Evolutionary conservation across 1,139 yeast species (phyloP).

Genomic region (Hansenula anomala): DNA sequence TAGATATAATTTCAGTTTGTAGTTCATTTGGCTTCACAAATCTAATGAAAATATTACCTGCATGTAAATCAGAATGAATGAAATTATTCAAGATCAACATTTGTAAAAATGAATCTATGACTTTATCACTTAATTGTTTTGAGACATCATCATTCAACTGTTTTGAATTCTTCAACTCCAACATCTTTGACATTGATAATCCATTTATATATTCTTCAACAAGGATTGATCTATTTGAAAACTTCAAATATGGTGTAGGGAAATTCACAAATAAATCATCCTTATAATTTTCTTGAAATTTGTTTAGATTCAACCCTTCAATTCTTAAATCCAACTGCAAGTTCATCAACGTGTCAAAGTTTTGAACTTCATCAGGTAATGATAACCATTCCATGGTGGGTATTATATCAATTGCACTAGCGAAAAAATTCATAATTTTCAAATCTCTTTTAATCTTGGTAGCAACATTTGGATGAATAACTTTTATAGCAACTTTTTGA

Average conservation of each 20-base stretch:
- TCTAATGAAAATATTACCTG: conserved; percentile 88
- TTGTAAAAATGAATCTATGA: conserved; percentile 84
- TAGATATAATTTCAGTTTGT: conserved; percentile 29
- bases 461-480: conserved; percentile 84
- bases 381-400: conserved; percentile 99
- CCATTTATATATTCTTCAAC: conserved; percentile 87
- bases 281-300: conserved; percentile 43
- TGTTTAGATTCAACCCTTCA: conserved; percentile 75
- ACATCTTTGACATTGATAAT: conserved; percentile 69
- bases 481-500: conserved; percentile 81
- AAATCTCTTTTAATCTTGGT: conserved; percentile 73
- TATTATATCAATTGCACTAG: conserved; percentile 56
- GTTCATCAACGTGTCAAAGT: conserved; percentile 80
- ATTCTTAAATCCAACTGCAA: conserved; percentile 85
- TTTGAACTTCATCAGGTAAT: conserved; percentile 89
- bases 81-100: conserved; percentile 92
- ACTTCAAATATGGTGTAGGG: conserved; percentile 69
- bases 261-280: conserved; percentile 64
- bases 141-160: conserved; percentile 38
- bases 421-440: conserved; percentile 78
- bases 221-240: conserved; percentile 67
- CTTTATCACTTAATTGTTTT: conserved; percentile 77
- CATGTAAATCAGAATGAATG: conserved; percentile 94
- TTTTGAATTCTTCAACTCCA: conserved; percentile 37
- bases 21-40: conserved; percentile 46